A percentile compares a stretch with the other conserved stretches of the same genome.
Conservation (phyloP, 768 basidiomycete species). For the Psilocybe subaeruginosa region DNA sequence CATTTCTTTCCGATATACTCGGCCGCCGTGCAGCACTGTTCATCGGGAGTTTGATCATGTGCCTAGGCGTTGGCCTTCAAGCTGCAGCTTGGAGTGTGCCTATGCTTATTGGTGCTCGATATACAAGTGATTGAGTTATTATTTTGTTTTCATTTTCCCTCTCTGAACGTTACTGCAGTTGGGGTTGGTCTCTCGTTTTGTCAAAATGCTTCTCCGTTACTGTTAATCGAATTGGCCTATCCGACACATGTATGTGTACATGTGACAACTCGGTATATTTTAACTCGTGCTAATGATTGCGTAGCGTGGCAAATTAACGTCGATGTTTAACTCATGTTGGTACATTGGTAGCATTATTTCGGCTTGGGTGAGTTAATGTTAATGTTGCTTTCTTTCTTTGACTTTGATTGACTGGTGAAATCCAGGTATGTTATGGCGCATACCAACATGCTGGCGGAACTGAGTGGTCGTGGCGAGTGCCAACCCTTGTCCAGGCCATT, state of each 20-base stretch:
- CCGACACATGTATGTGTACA: slow-evolving; percentile 59
- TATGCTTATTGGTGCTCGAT: slow-evolving; percentile 61
- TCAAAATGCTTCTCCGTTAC: slow-evolving; percentile 62
- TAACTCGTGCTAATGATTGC: slow-evolving; percentile 2
- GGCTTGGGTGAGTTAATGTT: slow-evolving; percentile 37
- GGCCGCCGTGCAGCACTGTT: slow-evolving; percentile 66
- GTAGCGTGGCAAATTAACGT: slow-evolving; percentile 57
- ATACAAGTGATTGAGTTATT: slow-evolving; percentile 43
- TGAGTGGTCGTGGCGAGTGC: slow-evolving; percentile 67
- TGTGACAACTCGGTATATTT: neutral
- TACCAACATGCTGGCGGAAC: slow-evolving; percentile 39
- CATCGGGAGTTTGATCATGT: slow-evolving; percentile 64
- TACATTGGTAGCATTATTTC: slow-evolving; percentile 73
- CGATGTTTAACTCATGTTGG: slow-evolving; percentile 75
- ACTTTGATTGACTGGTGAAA: neutral
- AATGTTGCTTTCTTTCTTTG: neutral
- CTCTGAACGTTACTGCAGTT: slow-evolving; percentile 38
- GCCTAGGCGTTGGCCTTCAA: slow-evolving; percentile 64
- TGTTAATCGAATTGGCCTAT: slow-evolving; percentile 70
- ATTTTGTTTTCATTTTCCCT: neutral
- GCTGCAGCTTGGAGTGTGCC: slow-evolving; percentile 45
- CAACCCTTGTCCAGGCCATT: slow-evolving; percentile 63
- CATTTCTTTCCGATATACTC: slow-evolving; percentile 58
- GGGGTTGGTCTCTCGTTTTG: slow-evolving; percentile 67
- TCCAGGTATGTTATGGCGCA: slow-evolving; percentile 45